Base-by-base conservation (phyloP, 306 rosid species). In the Castanopsis chinensis region DNA sequence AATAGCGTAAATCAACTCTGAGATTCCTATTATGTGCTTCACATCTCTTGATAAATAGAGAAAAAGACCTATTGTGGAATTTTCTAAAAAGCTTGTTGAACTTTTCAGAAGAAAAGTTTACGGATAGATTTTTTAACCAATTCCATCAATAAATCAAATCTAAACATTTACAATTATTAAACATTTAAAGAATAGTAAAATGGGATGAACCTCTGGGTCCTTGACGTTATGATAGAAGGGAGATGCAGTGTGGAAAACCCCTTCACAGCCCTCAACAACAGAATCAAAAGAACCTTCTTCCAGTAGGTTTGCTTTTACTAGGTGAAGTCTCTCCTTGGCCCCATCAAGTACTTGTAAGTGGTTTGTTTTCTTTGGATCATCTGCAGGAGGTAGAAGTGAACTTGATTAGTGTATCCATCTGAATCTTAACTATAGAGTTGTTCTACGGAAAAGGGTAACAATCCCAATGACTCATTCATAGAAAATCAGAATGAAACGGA, bases 191-290 rank as follows among this genome's bases (percentile, higher is more conserved):
- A 28, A 41, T 11, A 14, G 75, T 72, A 6, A 4, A 65, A 55
- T 15, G 5, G 9, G 71, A 69, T 19, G 63, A 69, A 85, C 88
- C 88, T 85, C 68, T 14, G 88, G 88, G 75, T 85, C 85, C 53
- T 77, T 61, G 69, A 78, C 78, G 19, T 85, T 75, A 43, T 27
- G 56, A n/a, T 69, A 81, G 53, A 81, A 81, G 78, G 85, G 88
- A 15, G 88, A 85, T 19, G 88, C 88, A 30, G 88, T 85, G 45
- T 85, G 88, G 78, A 85, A 85, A 15, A 85, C 85, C 5, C 85
- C 78, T 14, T 75, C 88, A 75, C 85, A 85, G 6, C 85, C 88
- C 43, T 78, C 74, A 71, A 85, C 20, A 74, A 69, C 83, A 71
- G 85, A 69, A 65, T 85, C 81, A 75, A 85, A 81, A 3, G 88